These are phyloP conservation scores for Diaporthe longicolla DNA, from an alignment of 2,329 filamentous ascomycete species.

Conservation along the genomic window DNA sequence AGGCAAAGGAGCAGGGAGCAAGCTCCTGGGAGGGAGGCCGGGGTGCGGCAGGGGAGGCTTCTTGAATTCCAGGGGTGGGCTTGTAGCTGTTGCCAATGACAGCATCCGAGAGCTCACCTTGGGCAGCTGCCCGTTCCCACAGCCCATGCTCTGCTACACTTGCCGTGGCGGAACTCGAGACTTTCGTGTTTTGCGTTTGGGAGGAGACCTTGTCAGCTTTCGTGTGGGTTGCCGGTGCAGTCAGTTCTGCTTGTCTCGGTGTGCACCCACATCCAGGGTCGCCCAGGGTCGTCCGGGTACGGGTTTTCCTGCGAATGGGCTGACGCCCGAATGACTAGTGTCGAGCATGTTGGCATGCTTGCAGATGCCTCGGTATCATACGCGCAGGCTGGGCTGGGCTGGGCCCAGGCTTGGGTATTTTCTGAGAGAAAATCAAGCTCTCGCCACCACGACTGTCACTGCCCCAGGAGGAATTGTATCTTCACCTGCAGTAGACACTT, in stretches of 20 bases:
- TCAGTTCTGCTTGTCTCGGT: background rate
- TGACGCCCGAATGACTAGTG: slow-evolving; percentile 26
- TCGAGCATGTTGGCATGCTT: slow-evolving; percentile 23
- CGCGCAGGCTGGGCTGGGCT: slow-evolving; percentile 6
- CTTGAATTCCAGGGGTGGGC: slow-evolving; percentile 26
- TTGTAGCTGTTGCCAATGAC: slow-evolving; percentile 28
- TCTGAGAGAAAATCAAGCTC: slow-evolving; percentile 29
- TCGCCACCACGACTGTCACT: slow-evolving; percentile 25
- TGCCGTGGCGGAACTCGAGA: slow-evolving; percentile 15
- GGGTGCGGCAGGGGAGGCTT: slow-evolving; percentile 16
- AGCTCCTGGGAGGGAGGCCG: slow-evolving; percentile 19
- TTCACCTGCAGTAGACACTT: slow-evolving; percentile 11
- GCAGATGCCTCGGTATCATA: slow-evolving; percentile 33
- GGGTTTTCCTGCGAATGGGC: slow-evolving; percentile 1
- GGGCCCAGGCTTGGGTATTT: background rate
- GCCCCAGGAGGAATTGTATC: slow-evolving; percentile 1
- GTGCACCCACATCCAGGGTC: background rate
- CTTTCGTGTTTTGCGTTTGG: slow-evolving; percentile 30
- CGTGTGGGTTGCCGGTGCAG: background rate
- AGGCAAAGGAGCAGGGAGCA: slow-evolving; percentile 23
- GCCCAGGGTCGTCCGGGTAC: background rate
- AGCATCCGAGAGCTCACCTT: slow-evolving; percentile 8
- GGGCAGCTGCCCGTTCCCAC: slow-evolving; percentile 17
- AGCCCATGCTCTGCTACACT: slow-evolving; percentile 30
- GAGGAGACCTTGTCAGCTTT: slow-evolving; percentile 23